Base-by-base conservation (phyloP, 108 stramenopile species). In the Nitzschia inconspicua region DNA sequence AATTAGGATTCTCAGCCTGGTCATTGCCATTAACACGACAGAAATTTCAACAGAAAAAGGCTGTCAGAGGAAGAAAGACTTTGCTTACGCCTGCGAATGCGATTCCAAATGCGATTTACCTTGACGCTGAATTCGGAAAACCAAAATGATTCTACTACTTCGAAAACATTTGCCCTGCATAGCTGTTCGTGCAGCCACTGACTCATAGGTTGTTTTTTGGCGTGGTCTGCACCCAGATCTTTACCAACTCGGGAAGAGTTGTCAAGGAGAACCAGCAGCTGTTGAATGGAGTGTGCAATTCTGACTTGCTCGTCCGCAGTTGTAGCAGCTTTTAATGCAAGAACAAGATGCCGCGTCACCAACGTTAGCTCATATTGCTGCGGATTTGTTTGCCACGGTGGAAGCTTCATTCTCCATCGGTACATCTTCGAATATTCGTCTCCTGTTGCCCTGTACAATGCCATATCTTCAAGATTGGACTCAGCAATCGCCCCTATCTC, bases 71-170 rank as follows among this genome's bases (percentile, higher is more conserved):
- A 19, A 35, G 29, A 9, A 3, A 37, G 24, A 3, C 3, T 31
- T 36, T 3, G 36, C 26, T 27, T 14, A 1, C 10, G 32, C 16
- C 22, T 54, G 27, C 20, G 52, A 54, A 36, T 18, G 32, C 35
- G 54, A 55, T 3, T 55, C n/a, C 1, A 55, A 46, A 18, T 35
- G 44, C 8, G 11, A 1, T 63, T 68, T 44, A 81, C 83, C 39
- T 70, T 76, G 53, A 85, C 82, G 32, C 63, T 59, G 70, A 88
- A 95, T 18, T 76, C 70, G 5, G 87, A 77, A 8, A 48, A 62
- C 88, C 88, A 95, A 52, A 76, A 95, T 23, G 94, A 90, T 54
- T 90, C 89, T n/a, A 95, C 77, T 20, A 82, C 37, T 26, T 81
- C 73, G 13, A 73, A 59, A 3, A 92, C 89, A 19, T 75, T 80